Evolutionary conservation across 805 yeast genomes (phyloP).

Genomic region (Cyberlindnera mycetangii): DNA sequence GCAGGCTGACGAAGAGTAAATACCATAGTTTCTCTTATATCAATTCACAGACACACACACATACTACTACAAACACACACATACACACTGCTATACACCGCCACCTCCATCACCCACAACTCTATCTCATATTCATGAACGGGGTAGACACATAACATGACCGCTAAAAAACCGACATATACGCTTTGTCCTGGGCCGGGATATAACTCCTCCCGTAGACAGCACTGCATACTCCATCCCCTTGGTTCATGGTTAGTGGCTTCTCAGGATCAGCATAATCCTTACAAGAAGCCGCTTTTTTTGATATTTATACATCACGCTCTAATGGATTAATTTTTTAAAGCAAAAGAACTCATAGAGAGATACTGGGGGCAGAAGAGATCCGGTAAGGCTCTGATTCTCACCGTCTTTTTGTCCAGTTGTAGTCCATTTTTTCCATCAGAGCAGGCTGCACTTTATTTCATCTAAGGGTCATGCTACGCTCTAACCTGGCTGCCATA

Average conservation of each 20-base stretch:
- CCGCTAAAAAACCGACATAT: neutral
- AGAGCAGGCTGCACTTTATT: too few species aligned
- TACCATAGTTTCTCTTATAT: neutral
- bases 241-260: neutral
- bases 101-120: neutral
- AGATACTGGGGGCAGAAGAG: too few species aligned
- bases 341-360: neutral
- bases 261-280: neutral
- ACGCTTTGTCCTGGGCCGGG: neutral
- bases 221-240: neutral
- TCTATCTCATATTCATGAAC: neutral
- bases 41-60: neutral
- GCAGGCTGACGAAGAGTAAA: constrained; percentile 20
- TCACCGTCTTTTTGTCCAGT: too few species aligned
- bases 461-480: too few species aligned
- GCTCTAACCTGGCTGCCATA: neutral
- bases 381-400: too few species aligned
- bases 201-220: neutral
- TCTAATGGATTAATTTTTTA: constrained; percentile 6
- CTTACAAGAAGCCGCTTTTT: neutral
- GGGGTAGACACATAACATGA: neutral
- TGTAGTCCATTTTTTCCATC: too few species aligned
- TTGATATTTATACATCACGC: constrained; percentile 12
- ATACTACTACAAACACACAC: neutral
- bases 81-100: neutral